Conservation (phyloP, 306 rosid species). For the Glycine tomentella region DNA sequence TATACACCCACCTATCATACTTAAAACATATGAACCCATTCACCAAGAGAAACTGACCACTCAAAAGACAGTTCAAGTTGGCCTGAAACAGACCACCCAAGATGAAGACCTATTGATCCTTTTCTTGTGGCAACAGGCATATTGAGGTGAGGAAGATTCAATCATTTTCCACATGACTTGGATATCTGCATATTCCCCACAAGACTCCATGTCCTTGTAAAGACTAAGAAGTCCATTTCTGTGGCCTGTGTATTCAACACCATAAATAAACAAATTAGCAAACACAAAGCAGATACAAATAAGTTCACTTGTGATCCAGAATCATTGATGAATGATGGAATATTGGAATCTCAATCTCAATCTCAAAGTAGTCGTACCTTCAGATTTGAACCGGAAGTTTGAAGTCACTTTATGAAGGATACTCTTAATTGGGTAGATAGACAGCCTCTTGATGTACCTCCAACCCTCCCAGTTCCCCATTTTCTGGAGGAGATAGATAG, state of each 20-base stretch:
- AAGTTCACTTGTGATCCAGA: background rate
- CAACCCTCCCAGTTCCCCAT: slow-evolving; percentile 65
- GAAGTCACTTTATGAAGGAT: slow-evolving; percentile 57
- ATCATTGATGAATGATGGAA: too few relatives aligned
- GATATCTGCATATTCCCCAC: slow-evolving; percentile 82
- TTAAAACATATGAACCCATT: slow-evolving; percentile 1
- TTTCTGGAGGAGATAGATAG: slow-evolving; percentile 25
- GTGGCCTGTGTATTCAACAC: slow-evolving; percentile 53
- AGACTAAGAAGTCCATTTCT: slow-evolving; percentile 67
- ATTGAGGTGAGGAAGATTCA: slow-evolving; percentile 67
- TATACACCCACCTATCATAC: background rate
- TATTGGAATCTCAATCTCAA: too few relatives aligned
- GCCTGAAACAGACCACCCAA: slow-evolving; percentile 52
- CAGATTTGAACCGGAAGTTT: slow-evolving; percentile 50
- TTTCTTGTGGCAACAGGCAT: slow-evolving; percentile 31
- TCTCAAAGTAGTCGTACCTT: slow-evolving; percentile 56
- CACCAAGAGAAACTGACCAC: background rate
- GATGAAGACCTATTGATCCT: slow-evolving; percentile 42
- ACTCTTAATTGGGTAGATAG: slow-evolving; percentile 61
- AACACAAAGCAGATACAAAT: background rate
- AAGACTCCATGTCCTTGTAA: slow-evolving; percentile 77
- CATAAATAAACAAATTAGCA: slow-evolving; percentile 33
- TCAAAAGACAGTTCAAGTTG: slow-evolving; percentile 45
- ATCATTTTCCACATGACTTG: slow-evolving; percentile 92
- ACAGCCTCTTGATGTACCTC: slow-evolving; percentile 62